Evolutionary conservation across 2,329 filamentous ascomycete genomes (phyloP).

Genomic region (Pseudocercospora macadamiae): DNA sequence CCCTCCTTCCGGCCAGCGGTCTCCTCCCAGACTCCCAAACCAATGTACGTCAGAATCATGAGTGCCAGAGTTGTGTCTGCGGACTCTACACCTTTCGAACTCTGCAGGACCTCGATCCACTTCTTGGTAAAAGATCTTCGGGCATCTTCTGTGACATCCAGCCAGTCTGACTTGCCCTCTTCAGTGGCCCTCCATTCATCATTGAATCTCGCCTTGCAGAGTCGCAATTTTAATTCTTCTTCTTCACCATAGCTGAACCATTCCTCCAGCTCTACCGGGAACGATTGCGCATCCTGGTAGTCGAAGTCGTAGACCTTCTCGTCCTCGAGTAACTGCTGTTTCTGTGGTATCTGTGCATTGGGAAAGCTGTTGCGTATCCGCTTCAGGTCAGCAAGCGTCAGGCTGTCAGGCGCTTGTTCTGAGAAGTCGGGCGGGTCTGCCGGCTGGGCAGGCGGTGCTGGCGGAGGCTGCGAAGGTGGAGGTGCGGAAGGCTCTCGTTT

Average conservation of each 20-base stretch:
- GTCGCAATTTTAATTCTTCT: constrained; percentile 77
- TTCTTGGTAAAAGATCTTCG: constrained; percentile 60
- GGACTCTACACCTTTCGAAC: constrained; percentile 36
- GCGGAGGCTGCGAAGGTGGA: constrained; percentile 48
- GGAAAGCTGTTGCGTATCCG: constrained; percentile 50
- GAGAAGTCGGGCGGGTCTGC: constrained; percentile 33
- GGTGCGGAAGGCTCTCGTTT: constrained; percentile 46
- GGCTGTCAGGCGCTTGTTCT: constrained; percentile 45
- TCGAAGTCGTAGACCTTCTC: constrained; percentile 73
- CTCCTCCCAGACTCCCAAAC: constrained; percentile 54
- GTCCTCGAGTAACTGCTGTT: constrained; percentile 36
- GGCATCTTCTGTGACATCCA: constrained; percentile 61
- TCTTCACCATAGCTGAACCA: constrained; percentile 94
- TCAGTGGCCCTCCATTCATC: constrained; percentile 64
- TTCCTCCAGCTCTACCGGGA: constrained; percentile 90
- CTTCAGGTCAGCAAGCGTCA: constrained; percentile 53
- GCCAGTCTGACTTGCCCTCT: constrained; percentile 62
- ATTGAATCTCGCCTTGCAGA: constrained; percentile 76
- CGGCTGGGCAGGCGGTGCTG: constrained; percentile 44
- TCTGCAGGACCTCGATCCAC: constrained; percentile 38
- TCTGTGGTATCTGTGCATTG: constrained; percentile 39
- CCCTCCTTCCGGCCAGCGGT: constrained; percentile 46
- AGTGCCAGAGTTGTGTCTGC: constrained; percentile 39
- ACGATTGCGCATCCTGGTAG: constrained; percentile 55
- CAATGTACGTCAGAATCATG: constrained; percentile 51